Evolutionary conservation across 2,329 filamentous ascomycete species (phyloP).

Genomic region (Ophiocordyceps camponoti-saundersi): DNA sequence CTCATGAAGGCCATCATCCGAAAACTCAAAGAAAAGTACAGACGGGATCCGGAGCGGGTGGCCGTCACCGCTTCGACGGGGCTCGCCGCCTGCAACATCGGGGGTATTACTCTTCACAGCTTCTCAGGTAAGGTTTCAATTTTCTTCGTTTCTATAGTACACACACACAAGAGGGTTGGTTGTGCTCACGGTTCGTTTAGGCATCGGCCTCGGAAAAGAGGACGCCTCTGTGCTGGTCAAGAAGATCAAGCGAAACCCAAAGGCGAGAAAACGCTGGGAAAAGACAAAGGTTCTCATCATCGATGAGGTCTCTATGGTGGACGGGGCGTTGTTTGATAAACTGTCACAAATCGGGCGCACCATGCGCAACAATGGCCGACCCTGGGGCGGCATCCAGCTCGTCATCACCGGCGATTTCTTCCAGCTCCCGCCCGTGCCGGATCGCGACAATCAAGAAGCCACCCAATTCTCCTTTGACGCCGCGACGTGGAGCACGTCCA

Average conservation of each 20-base stretch:
- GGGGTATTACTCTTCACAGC: slow-evolving; percentile 87
- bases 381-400: slow-evolving; percentile 91
- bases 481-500: slow-evolving; percentile 76
- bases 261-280: slow-evolving; percentile 79
- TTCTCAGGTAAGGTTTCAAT: slow-evolving; percentile 49
- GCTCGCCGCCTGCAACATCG: slow-evolving; percentile 90
- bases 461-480: slow-evolving; percentile 90
- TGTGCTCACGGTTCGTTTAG: slow-evolving; percentile 6
- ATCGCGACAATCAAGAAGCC: slow-evolving; percentile 38
- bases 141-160: no score
- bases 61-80: slow-evolving; percentile 94
- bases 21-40: slow-evolving; percentile 60
- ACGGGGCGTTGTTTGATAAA: slow-evolving; percentile 93
- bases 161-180: background rate
- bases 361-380: slow-evolving; percentile 76
- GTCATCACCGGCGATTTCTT: slow-evolving; percentile 97
- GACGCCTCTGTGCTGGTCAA: slow-evolving; percentile 62
- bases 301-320: slow-evolving; percentile 97
- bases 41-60: slow-evolving; percentile 62
- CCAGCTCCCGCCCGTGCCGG: slow-evolving; percentile 85
- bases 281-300: slow-evolving; percentile 75
- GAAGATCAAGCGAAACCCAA: slow-evolving; percentile 78
- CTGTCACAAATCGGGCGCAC: slow-evolving; percentile 72
- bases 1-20: slow-evolving; percentile 83
- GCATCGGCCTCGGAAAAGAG: slow-evolving; percentile 86